These are phyloP conservation scores for Fusarium hostae DNA, from an alignment of 2,329 filamentous ascomycete genomes.

Conservation along the genomic window DNA sequence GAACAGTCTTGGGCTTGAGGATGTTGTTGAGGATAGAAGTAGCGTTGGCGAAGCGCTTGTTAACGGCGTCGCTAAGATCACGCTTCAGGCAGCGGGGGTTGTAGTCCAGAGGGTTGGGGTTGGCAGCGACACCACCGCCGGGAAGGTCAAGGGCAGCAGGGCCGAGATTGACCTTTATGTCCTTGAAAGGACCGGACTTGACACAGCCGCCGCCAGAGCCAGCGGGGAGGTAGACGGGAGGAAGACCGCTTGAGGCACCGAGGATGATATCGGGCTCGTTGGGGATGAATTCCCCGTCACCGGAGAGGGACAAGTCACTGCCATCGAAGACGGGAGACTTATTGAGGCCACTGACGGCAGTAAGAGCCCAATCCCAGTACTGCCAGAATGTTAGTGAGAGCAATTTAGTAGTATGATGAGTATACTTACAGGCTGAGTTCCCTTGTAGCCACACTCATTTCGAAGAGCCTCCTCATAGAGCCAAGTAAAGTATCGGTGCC, in stretches of 20 bases:
- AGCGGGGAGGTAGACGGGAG: slow-evolving; percentile 51
- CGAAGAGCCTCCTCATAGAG: slow-evolving; percentile 47
- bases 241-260: slow-evolving; percentile 43
- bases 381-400: slow-evolving; percentile 19
- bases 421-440: slow-evolving; percentile 51
- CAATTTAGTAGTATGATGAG: not conserved
- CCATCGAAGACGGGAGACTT: slow-evolving; percentile 62
- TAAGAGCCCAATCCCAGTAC: slow-evolving; percentile 61
- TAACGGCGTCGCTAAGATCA: slow-evolving; percentile 47
- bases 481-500: slow-evolving; percentile 50
- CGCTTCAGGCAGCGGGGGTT: slow-evolving; percentile 58
- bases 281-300: slow-evolving; percentile 54
- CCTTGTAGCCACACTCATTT: slow-evolving; percentile 51
- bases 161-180: slow-evolving; percentile 55
- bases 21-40: slow-evolving; percentile 52
- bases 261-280: slow-evolving; percentile 39
- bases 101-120: slow-evolving; percentile 47
- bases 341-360: slow-evolving; percentile 49
- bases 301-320: slow-evolving; percentile 56
- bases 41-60: slow-evolving; percentile 41
- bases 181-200: slow-evolving; percentile 59
- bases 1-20: slow-evolving; percentile 49
- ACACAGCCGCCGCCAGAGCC: slow-evolving; percentile 68
- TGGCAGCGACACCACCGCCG: slow-evolving; percentile 37
- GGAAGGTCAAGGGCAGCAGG: slow-evolving; percentile 49